These are phyloP conservation scores for Amesomyces nigricolor DNA, from an alignment of 2,329 filamentous ascomycete genomes.

Conservation along the genomic window DNA sequence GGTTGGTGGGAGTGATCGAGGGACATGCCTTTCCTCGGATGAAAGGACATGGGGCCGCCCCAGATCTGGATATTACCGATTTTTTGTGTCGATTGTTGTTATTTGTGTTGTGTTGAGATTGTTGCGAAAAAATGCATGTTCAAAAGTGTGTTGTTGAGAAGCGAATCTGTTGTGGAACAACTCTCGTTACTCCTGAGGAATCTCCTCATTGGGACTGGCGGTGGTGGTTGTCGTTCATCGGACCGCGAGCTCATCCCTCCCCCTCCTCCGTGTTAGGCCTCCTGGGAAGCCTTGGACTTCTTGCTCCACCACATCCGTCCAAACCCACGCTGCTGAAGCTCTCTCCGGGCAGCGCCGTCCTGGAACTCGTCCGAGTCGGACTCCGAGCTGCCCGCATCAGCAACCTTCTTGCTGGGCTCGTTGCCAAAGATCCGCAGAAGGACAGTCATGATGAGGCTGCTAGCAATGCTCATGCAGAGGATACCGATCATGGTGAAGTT, in stretches of 20 bases:
- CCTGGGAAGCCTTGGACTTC: constrained; percentile 13
- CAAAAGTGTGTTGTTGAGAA: constrained; percentile 20
- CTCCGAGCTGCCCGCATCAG: constrained; percentile 32
- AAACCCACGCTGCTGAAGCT: constrained; percentile 54
- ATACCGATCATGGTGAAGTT: constrained; percentile 88
- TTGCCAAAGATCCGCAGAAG: constrained; percentile 57
- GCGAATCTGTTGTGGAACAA: constrained; percentile 28
- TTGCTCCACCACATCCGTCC: constrained; percentile 34
- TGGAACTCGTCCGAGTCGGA: constrained; percentile 41
- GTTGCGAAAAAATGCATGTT: constrained; percentile 14
- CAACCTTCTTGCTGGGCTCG: constrained; percentile 43
- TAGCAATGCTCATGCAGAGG: constrained; percentile 68
- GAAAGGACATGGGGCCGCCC: constrained; percentile 29
- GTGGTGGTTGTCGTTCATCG: constrained; percentile 14
- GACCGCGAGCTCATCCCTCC: constrained; percentile 11
- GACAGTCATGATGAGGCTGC: constrained; percentile 62
- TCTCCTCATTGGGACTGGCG: constrained; percentile 6
- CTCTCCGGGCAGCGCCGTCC: constrained; percentile 57
- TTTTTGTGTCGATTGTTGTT: constrained; percentile 2
- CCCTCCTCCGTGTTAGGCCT: neutral
- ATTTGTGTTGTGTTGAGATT: neutral
- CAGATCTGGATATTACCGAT: constrained; percentile 21
- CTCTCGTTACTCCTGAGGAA: constrained; percentile 33
- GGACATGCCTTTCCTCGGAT: constrained; percentile 23
- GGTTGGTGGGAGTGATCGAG: neutral